These are phyloP conservation scores for Aspergillus neoniger DNA, from an alignment of 2,329 filamentous ascomycete species.

Conservation along the genomic window DNA sequence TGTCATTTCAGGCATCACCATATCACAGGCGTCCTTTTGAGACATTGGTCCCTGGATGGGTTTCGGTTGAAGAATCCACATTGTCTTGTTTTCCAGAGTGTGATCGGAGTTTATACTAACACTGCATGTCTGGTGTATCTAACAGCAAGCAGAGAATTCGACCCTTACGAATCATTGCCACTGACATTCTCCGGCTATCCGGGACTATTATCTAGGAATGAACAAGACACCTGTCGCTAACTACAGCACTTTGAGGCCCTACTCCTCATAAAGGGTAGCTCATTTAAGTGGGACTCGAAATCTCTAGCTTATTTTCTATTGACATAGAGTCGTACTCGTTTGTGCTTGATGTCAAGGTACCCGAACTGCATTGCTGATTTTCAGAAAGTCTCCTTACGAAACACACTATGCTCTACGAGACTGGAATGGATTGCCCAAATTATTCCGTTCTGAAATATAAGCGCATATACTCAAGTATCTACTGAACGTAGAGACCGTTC, in stretches of 20 bases:
- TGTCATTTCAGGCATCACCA: conserved; percentile 10
- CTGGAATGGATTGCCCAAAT: no score
- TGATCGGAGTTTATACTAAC: not conserved
- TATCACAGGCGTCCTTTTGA: not conserved
- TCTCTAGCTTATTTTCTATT: not conserved
- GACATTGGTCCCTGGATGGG: not conserved
- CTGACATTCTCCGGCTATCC: no score
- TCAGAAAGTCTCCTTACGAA: not conserved
- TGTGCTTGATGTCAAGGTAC: not conserved
- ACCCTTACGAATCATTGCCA: no score
- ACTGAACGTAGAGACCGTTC: not conserved
- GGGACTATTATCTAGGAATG: not conserved
- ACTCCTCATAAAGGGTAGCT: not conserved
- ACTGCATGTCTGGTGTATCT: no score
- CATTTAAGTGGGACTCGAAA: not conserved
- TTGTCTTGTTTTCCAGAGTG: not conserved
- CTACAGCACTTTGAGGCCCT: not conserved
- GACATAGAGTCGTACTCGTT: not conserved
- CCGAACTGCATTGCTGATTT: no score
- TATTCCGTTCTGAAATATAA: not conserved
- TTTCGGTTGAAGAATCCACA: not conserved
- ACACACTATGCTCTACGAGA: not conserved
- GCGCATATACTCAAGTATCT: not conserved
- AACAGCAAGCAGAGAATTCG: not conserved
- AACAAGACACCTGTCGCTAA: no score